Evolutionary conservation across 2,329 filamentous ascomycete species (phyloP), one percentile per base, ranked within the genome.

Genomic region (Aureobasidium sp.): DNA sequence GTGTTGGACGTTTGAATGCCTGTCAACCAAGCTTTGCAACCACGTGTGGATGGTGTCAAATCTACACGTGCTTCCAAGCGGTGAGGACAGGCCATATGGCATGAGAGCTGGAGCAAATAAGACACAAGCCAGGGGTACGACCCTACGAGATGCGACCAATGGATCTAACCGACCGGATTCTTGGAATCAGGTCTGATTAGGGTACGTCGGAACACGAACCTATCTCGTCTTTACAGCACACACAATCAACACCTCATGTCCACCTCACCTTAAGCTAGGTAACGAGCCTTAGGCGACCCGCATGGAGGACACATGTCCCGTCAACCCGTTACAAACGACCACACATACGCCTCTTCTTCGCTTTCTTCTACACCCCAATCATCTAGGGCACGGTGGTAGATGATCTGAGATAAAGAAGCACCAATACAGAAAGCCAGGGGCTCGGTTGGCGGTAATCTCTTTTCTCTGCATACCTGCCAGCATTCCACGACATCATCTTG

Each of bases 21-120:
- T 34, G 53, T 44, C 39, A 45, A 44, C n/a, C 53, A 57, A 57
- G 53, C 53, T 45, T 57, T 45, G 53, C 53, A 45, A 57, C 39
- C 53, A 57, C 53, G 53, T 57, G 53, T 45, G 36, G 5, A 11
- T 32, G 37, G 14, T 13, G 13, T 41, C 49, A 53, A 13, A 16
- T 44, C 39, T n/a, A 41, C 50, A 32, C 21, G 21, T 41, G 36
- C 13, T 29, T 30, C 10, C 9, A 29, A 42, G 53, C 53, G 53
- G 53, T 57, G 53, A 57, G 29, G n/a, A 14, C 53, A 41, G 34
- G 34, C 29, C 5, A 10, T 37, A 8, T 30, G 27, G 37, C 36
- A 44, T 44, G 16, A 34, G 16, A 29, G 6, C 21, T 27, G 25
- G 37, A 25, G 25, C 11, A n/a, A 41, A 29, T 9, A 41, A 29